phyloP scores from a whole-genome alignment of 371 early-diverging fungal genomes.

The Apophysomyces trapeziformis region DNA sequence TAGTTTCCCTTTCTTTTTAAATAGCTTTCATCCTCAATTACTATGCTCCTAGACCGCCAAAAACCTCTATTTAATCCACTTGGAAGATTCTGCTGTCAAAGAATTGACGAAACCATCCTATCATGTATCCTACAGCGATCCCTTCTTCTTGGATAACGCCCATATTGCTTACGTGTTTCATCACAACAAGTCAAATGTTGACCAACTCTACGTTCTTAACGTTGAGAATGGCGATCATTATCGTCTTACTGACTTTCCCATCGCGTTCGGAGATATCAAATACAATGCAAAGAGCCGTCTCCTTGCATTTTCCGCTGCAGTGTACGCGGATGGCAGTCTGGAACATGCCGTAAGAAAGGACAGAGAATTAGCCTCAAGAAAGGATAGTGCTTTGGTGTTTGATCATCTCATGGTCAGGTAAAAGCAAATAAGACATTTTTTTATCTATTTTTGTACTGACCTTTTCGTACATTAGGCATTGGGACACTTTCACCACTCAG shows the following conservation, averaged over 20 bases:
- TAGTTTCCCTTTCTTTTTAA: not conserved
- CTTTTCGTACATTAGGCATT: slow-evolving; percentile 49
- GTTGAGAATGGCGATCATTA: slow-evolving; percentile 42
- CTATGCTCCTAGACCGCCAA: slow-evolving; percentile 36
- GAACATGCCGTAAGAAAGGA: slow-evolving; percentile 49
- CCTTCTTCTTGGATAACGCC: slow-evolving; percentile 58
- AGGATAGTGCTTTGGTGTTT: slow-evolving; percentile 58
- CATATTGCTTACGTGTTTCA: slow-evolving; percentile 56
- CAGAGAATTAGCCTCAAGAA: slow-evolving; percentile 43
- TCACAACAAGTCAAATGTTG: slow-evolving; percentile 20
- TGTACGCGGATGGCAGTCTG: slow-evolving; percentile 52
- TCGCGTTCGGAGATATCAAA: slow-evolving; percentile 50
- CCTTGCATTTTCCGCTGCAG: slow-evolving; percentile 60
- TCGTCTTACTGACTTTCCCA: slow-evolving; percentile 55
- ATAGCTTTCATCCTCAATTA: too few relatives aligned
- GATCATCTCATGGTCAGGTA: slow-evolving; percentile 68
- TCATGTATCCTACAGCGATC: slow-evolving; percentile 48
- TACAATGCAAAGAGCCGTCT: slow-evolving; percentile 45
- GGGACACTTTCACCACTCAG: slow-evolving; percentile 63
- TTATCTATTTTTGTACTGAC: not conserved
- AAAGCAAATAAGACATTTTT: not conserved
- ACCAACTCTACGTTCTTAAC: slow-evolving; percentile 52
- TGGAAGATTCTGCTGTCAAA: slow-evolving; percentile 28
- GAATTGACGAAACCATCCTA: slow-evolving; percentile 47
- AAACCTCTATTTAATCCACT: slow-evolving; percentile 50